Evolutionary conservation across 495 filamentous ascomycete species (phyloP), one percentile per base, ranked within the genome.

Genomic region (Penicillium tannophilum): DNA sequence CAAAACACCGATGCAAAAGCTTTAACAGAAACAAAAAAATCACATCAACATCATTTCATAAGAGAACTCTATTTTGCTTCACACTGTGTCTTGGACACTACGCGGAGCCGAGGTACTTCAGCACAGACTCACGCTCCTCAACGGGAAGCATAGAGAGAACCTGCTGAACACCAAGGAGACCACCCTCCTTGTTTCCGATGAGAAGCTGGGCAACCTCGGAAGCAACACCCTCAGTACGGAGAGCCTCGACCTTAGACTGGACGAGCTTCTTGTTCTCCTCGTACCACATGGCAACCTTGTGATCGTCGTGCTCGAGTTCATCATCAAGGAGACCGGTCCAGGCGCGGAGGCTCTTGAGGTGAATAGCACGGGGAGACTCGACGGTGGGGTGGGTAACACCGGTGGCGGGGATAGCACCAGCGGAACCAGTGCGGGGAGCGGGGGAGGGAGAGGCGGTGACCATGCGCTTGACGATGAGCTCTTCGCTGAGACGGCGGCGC

Each of bases 401-500:
- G 52, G 64, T 63, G 7, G 67, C 42, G 39, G 70, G 74, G 56
- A 79, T 68, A 24, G 73, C 70, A 59, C 76, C 70, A 39, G 60
- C 44, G 42, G 61, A 68, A 51, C 61, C 64, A 42, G 63, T 69
- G 52, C 62, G 56, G 55, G 64, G 59, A 41, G 52, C 74, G 51
- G 71, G 72, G 59, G 58, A 46, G 43, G 63, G 76, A 63, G 74
- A 68, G 8, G 88, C 84, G 24, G 80, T 65, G 23, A 85, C 76
- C 85, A 98, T 90, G 72, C 90, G 88, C 77, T 91, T 93, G 72
- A 98, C 82, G 70, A 98, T 90, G 69, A 90, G 89, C 76, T 98
- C 93, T 77, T 98, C 94, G 76, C 95, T 97, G 66, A 98, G 82
- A 77, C 95, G 86, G 72, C 94, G 90, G 73, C 94, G 93, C 54